Base-by-base conservation (phyloP, 2,329 filamentous ascomycete species). In the Trichoderma sp. region DNA sequence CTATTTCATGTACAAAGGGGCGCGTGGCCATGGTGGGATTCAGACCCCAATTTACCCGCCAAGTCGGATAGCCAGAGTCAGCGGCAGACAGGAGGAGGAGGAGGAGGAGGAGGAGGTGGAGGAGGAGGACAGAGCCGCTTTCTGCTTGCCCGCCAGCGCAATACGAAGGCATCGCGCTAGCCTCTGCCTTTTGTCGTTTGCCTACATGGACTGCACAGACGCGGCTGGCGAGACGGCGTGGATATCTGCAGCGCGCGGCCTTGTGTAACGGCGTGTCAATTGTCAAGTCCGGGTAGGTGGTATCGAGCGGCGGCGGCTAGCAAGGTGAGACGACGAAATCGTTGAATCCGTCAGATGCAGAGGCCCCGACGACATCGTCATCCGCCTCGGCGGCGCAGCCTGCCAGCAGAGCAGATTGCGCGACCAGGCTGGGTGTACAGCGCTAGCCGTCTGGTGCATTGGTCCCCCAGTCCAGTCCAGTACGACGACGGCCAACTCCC, bases 31-130 rank as follows among this genome's bases (percentile, higher is more conserved):
- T 24, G 46, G 49, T 43, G 49, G 61, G 49, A 55, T 46, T 34
- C 49, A 34, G 39, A 64, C 34, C n/a, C 32, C 49, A 54, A 64
- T 64, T 64, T 64, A 64, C 60, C 60, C 63, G 63, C 39, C 63
- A 66, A 32, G 49, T 30, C n/a, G 14, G 52, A 13, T 32, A n/a
- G 52, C n/a, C 37, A 66, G 52, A 66, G 52, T 58, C 63, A 58
- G 54, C 63, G 54, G 63, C 39, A 49, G 63, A 16, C 39, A 5
- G 10, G 32, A 34, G 11, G 32, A 34, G 32, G 32, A 34, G 10
- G 32, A 34, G 10, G 30, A 32, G 8, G 8, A 32, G 7, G 32
- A 32, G 32, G 32, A 32, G 32, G 32, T 11, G 10, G 16, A 43
- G 6, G 16, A n/a, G 39, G 39, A 43, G 24, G 46, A 56, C 24